phyloP scores from a whole-genome alignment of 2,329 filamentous ascomycete species.

The Penicillium sp. region DNA sequence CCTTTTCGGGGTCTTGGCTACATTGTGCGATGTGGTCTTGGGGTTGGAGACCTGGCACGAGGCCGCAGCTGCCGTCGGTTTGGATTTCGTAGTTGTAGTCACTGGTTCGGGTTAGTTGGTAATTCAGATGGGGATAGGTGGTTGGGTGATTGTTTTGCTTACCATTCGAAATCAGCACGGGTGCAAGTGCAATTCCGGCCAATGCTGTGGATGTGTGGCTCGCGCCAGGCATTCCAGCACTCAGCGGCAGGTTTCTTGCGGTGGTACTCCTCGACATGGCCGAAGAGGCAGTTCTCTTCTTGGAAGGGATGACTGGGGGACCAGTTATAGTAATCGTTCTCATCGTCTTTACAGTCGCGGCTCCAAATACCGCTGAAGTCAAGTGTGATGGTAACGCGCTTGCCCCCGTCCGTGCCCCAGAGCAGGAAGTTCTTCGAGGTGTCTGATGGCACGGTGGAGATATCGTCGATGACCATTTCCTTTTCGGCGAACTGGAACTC shows the following conservation, averaged over 20 bases:
- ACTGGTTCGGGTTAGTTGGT: slow-evolving; percentile 45
- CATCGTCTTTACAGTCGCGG: slow-evolving; percentile 62
- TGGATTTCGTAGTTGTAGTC: slow-evolving; percentile 91
- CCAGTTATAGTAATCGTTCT: slow-evolving; percentile 79
- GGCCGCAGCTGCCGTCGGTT: slow-evolving; percentile 69
- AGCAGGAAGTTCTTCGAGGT: slow-evolving; percentile 87
- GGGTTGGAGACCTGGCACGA: slow-evolving; percentile 71
- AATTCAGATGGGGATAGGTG: neutral
- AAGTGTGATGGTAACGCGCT: slow-evolving; percentile 72
- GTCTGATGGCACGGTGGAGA: slow-evolving; percentile 86
- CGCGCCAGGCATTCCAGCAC: slow-evolving; percentile 77
- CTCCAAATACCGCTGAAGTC: slow-evolving; percentile 83
- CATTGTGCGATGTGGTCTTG: slow-evolving; percentile 60
- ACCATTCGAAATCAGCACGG: slow-evolving; percentile 90
- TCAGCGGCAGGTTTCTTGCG: slow-evolving; percentile 77
- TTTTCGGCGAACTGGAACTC: slow-evolving; percentile 70
- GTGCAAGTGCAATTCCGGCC: slow-evolving; percentile 76
- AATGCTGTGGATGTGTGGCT: slow-evolving; percentile 69
- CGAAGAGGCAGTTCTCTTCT: slow-evolving; percentile 81
- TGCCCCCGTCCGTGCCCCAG: slow-evolving; percentile 66
- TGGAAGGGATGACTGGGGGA: slow-evolving; percentile 77
- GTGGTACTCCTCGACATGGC: slow-evolving; percentile 83
- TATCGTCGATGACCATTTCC: slow-evolving; percentile 71
- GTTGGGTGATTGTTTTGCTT: slow-evolving; percentile 36
- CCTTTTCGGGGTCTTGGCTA: slow-evolving; percentile 61